Evolutionary conservation across 495 filamentous ascomycete species (phyloP), one percentile per base, ranked within the genome.

Genomic region (Rhizodiscina lignyota): DNA sequence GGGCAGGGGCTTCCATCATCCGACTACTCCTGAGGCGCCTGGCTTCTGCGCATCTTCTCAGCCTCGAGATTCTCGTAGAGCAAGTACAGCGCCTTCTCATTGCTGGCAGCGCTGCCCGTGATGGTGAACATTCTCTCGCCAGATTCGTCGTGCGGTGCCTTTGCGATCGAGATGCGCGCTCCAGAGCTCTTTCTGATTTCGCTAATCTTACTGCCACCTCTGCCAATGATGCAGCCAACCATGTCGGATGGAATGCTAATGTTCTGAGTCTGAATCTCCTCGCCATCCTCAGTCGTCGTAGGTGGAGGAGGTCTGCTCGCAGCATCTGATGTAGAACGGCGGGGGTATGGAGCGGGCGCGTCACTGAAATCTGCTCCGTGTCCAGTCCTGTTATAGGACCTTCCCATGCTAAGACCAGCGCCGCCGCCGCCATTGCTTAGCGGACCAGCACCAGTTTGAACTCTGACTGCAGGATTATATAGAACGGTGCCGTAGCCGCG

Each of bases 111-210:
- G 38, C 81, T 91, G 40, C 89, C 89, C 70, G 91, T 94, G 53
- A 97, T 94, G 42, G 89, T 96, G 64, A 96, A 97, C 89, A 97
- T 96, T 49, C 89, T 75, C 69, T 97, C 89, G 35, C 89, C 89
- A 31, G 83, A 86, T 37, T 96, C 91, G 45, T 96, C 89, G 48
- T 97, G 89, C 21, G 91, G 84, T 17, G 84, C 82, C 67, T 97
- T 97, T 44, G 89, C 89, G 55, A 97, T 97, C 39, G 84, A 94
- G 61, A 97, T 97, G 43, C 85, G 78, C 36, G 89, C 89, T 36
- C 87, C 87, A 43, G 89, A 97, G 37, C 73, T 84, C 60, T 91
- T 85, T 49, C 89, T 77, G 47, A 97, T 97, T 60, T 97, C 89
- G 51, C 81, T 91, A 51, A 97, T 97, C 70, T 96, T 97, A 64